Base-by-base conservation (phyloP, 305 asterid species). In the Fraxinus velutina region DNA sequence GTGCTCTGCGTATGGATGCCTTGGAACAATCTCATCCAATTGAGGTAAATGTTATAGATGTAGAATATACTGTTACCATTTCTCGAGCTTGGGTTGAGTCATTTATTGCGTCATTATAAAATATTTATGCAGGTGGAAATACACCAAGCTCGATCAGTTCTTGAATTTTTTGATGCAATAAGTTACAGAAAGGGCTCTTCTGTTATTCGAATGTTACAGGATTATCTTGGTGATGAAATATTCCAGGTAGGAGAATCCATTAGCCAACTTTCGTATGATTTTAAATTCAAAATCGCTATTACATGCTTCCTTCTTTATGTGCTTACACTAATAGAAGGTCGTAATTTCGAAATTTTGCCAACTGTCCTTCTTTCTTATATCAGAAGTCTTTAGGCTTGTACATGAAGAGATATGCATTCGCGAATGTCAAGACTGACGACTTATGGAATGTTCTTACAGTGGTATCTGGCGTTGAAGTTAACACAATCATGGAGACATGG, bases 1-100 rank as follows among this genome's bases (percentile, higher is more conserved):
- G 9, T 5, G 88, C 89, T 9, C 78, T 88, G 68, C 76, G 27
- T 19, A 79, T 86, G 84, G 90, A 88, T 82, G 87, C 87, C 29
- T 80, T 88, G 75, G 87, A 79, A 84, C 81, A 88, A 79, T 86
- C 90, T 22, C 90, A 88, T 77, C 89, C 86, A 36, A 82, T 88
- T 22, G 90, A 86, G 90, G 89, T 84, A 33, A 76, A 9, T 24
- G 32, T 15, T 24, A 17, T 55, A 55, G 66, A 55, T 5, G 27
- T 55, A 17, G 27, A 55, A 55, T 55, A 1, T n/a, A 17, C 8
- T 55, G 10, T 55, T 55, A 55, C 66, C 66, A 12, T 55, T 17
- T 55, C 66, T 55, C 10, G 24, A 17, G 22, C 24, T 17, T 55
- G 27, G 17, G 27, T 55, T 17, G 5, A 68, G 42, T 77, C 60